Evolutionary conservation across 345 rosid genomes (phyloP), one percentile per base, ranked within the genome.

Genomic region (Sonneratia alba): DNA sequence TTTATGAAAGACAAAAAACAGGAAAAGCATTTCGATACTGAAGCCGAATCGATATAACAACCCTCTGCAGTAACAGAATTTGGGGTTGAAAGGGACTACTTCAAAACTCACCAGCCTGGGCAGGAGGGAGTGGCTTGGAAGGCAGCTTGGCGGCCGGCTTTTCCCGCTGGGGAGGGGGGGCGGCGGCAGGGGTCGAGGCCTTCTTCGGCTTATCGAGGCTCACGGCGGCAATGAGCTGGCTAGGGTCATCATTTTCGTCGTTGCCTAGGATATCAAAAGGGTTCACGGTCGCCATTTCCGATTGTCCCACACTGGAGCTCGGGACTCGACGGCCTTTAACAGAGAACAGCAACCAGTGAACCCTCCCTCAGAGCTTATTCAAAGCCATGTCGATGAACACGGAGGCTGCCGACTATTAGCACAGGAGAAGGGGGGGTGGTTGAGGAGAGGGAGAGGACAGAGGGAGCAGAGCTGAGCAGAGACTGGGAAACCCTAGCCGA

Each of bases 211-310:
- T 91, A 64, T 88, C 93, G 65, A 75, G 67, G 71, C 78, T 79
- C 69, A 81, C 80, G 14, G 86, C 87, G 2, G 83, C 80, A 19
- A 83, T 68, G 70, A 92, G 87, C 75, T 77, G 86, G 77, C 75
- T 81, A 0, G 92, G 96, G 82, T 96, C 99, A 70, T 95, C 99
- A 49, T 77, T 79, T 75, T 96, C 99, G 48, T 85, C 87, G 56
- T 83, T 91, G 18, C 84, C 97, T 76, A 96, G 84, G 76, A 96
- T 85, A 84, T 86, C 91, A 71, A 96, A 96, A 64, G 96, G 96
- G 82, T 96, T 96, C 87, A 65, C 18, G 77, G 96, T 87, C 67
- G 99, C 89, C 99, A 92, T 95, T 71, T 79, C 70, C 22, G 56
- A 3, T 2, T 38, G 68, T 42, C 55, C 43, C 66, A 27, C 43